Percentiles rank a stretch among this genome's conserved stretches.
phyloP scores from a whole-genome alignment of 1,284 basidiomycete genomes.

The Fomitopsis schrenkii region DNA sequence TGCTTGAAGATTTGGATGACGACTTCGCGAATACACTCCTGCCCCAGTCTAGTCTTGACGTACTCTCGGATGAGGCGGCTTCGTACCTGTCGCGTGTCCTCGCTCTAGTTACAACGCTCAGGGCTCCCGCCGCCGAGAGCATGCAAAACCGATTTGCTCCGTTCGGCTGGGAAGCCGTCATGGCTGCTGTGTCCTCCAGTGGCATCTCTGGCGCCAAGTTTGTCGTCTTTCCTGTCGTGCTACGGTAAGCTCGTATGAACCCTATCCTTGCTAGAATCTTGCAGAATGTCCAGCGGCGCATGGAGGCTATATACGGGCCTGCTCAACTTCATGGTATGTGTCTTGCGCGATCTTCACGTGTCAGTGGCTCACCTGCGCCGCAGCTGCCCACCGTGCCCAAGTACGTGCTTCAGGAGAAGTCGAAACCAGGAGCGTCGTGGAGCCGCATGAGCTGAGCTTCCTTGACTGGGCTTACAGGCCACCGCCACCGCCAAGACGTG shows the following conservation, averaged over 20 bases:
- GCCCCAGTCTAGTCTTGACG: conserved; percentile 14
- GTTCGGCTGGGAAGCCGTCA: conserved; percentile 45
- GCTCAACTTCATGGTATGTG: conserved; percentile 12
- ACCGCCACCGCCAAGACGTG: conserved; percentile 9
- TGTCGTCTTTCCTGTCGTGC: conserved; percentile 24
- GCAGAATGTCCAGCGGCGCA: conserved; percentile 13
- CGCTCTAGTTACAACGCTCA: conserved; percentile 40
- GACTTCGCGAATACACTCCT: conserved; percentile 32
- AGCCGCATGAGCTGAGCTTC: conserved; percentile 12
- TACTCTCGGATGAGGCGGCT: conserved; percentile 31
- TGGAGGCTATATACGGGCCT: conserved; percentile 16
- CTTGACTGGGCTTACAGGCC: conserved; percentile 10
- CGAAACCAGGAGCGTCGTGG: neutral
- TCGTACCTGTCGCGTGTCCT: conserved; percentile 41
- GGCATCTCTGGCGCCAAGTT: conserved; percentile 38
- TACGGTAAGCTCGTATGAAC: neutral
- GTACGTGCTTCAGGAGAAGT: conserved; percentile 1
- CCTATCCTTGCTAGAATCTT: conserved; percentile 28
- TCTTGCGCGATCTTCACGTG: neutral
- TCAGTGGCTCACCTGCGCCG: neutral
- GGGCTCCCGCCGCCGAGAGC: conserved; percentile 40
- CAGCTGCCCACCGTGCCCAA: conserved; percentile 12
- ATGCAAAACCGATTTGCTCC: conserved; percentile 50
- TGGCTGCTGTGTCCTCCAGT: conserved; percentile 38
- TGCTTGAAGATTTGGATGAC: conserved; percentile 24